These are phyloP conservation scores for Thinopyrum elongatum DNA, from an alignment of 176 grass and related monocot genomes.

Conservation along the genomic window DNA sequence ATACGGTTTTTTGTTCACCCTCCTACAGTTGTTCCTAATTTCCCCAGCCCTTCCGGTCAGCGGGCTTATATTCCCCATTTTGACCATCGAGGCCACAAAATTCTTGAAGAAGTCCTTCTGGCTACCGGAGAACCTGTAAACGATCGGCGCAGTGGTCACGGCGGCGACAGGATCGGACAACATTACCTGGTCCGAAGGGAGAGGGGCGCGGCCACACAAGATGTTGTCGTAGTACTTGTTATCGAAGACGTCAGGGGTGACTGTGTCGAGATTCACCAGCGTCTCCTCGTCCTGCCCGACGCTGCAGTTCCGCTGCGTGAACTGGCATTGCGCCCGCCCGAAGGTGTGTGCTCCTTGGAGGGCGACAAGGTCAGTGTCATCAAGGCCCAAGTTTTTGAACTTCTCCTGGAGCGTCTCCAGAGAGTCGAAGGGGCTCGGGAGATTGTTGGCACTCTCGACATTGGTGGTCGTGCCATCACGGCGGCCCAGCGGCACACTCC, in stretches of 20 bases:
- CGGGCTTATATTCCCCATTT: slow-evolving; percentile 56
- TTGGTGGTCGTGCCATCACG: background rate
- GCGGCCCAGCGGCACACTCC: background rate
- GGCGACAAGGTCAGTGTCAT: background rate
- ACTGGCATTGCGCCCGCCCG: background rate
- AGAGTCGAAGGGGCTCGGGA: background rate
- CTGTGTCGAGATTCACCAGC: background rate
- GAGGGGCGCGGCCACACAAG: background rate
- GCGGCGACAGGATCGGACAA: background rate
- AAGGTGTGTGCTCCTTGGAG: background rate
- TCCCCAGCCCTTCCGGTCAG: slow-evolving; percentile 34
- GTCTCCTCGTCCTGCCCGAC: too few species aligned
- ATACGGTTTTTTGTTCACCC: slow-evolving; percentile 25
- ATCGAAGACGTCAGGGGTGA: background rate
- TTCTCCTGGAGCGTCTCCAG: background rate
- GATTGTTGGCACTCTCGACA: background rate
- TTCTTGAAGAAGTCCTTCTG: slow-evolving; percentile 40
- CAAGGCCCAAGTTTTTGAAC: background rate
- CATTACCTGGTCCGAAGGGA: background rate
- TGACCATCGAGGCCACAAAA: slow-evolving; percentile 51
- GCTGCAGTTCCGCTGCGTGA: background rate
- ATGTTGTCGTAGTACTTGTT: background rate
- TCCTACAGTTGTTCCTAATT: slow-evolving; percentile 45
- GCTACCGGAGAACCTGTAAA: slow-evolving; percentile 19
- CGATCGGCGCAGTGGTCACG: background rate